Evolutionary conservation across 1,284 basidiomycete species (phyloP), one percentile per base, ranked within the genome.

Genomic region (Veloboletus limbatus): DNA sequence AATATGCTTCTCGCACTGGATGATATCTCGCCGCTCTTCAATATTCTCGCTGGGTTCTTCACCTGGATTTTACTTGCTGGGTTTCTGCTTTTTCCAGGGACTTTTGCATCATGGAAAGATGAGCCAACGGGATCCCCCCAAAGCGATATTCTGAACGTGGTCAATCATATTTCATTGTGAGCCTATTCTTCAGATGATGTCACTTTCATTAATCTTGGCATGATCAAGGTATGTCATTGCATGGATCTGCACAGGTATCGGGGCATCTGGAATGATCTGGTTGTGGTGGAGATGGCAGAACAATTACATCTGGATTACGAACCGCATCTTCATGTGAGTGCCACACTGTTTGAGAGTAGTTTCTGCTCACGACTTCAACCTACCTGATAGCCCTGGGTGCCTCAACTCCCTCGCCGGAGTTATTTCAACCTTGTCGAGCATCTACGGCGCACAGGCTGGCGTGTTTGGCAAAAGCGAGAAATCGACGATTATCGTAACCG

Each of bases 241-340:
- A 8, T 81, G 70, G 56, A 39, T 74, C 13, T 81, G 78, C 56
- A 72, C 72, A n/a, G 75, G 68, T 1, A 56, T 80, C 31, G 79
- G 80, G 10, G 69, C 60, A 18, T 46, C 48, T 20, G 79, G 78
- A 4, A 79, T 81, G 79, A 47, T 67, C 22, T 79, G 72, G 65
- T 55, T 81, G 14, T 79, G 77, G 75, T 79, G 74, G 69, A 69
- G 75, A 49, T 85, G 81, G 75, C 72, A 70, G 50, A 71, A 70
- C 51, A 84, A 85, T 55, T 84, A 78, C 55, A 65, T 85, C 49
- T 82, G 80, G 76, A 57, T 79, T 8, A 67, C 78, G 18, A 79
- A 80, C 58, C 74, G 69, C 35, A 69, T 79, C 35, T 79, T 79
- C 56, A 45, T 78, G 78, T 81, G 51, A 47, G 77, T 69, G 11